Conservation (phyloP, 2,329 filamentous ascomycete species). For the Phyllosticta ampelicida region DNA sequence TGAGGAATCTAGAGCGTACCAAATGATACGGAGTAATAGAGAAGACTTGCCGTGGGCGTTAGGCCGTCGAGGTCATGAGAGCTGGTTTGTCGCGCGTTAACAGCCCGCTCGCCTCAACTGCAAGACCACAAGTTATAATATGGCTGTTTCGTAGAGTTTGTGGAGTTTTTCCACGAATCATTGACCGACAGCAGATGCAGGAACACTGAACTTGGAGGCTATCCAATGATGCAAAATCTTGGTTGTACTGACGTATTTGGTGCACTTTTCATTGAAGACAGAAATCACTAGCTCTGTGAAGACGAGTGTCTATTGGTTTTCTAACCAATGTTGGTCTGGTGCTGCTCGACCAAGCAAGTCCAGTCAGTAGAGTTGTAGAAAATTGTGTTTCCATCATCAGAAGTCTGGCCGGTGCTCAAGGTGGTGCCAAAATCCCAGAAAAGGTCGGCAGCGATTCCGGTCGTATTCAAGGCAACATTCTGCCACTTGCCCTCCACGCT, state of each 20-base stretch:
- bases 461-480: slow-evolving; percentile 17
- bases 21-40: not conserved
- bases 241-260: not conserved
- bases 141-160: not conserved
- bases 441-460: slow-evolving; percentile 23
- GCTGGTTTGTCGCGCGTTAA: not conserved
- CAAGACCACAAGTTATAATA: not conserved
- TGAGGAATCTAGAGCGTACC: not conserved
- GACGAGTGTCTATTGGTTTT: not conserved
- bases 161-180: not conserved
- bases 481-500: slow-evolving; percentile 22
- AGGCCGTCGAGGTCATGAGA: not conserved
- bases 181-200: not conserved
- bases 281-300: not conserved
- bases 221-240: not conserved
- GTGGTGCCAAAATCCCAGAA: slow-evolving; percentile 26
- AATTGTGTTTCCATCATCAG: slow-evolving; percentile 23
- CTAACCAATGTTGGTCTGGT: slow-evolving; percentile 19
- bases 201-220: not conserved
- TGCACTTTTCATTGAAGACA: not conserved
- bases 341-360: slow-evolving; percentile 22
- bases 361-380: slow-evolving; percentile 21
- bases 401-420: slow-evolving; percentile 16
- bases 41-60: no score
- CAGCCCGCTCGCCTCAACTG: not conserved